Evolutionary conservation across 768 basidiomycete species (phyloP).

Genomic region (Lentinula raphanica): DNA sequence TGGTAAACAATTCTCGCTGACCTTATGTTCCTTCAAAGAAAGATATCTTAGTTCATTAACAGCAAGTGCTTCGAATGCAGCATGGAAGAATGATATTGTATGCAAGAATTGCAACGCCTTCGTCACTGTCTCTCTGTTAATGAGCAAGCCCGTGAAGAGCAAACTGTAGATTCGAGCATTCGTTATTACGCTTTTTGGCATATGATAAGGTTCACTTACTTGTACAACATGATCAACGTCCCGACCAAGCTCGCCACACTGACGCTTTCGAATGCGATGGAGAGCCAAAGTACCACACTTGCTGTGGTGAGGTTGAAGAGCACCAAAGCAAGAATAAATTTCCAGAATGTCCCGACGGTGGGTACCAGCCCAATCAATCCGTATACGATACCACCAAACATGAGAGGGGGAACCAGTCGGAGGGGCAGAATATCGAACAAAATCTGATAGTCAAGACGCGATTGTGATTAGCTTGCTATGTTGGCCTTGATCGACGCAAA

Average conservation of each 20-base stretch:
- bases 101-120: slow-evolving; percentile 78
- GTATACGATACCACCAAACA: slow-evolving; percentile 95
- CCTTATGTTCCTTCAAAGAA: slow-evolving; percentile 87
- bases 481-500: too few species aligned
- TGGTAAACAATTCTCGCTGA: slow-evolving; percentile 20
- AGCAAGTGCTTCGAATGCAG: slow-evolving; percentile 94
- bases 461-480: too few species aligned
- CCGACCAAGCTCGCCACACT: slow-evolving; percentile 93
- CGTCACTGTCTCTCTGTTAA: slow-evolving; percentile 85
- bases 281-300: slow-evolving; percentile 84
- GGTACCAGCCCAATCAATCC: slow-evolving; percentile 93
- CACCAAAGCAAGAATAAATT: slow-evolving; percentile 93
- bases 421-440: slow-evolving; percentile 96
- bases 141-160: slow-evolving; percentile 90
- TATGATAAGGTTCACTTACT: slow-evolving; percentile 50
- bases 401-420: slow-evolving; percentile 88
- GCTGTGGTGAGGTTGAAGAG: slow-evolving; percentile 97
- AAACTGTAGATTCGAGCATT: slow-evolving; percentile 45
- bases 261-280: slow-evolving; percentile 81
- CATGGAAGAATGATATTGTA: slow-evolving; percentile 96
- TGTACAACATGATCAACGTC: slow-evolving; percentile 95
- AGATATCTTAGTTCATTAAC: slow-evolving; percentile 96
- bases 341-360: slow-evolving; percentile 89
- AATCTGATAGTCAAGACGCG: too few species aligned
- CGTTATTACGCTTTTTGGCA: not conserved